These are phyloP conservation scores for Aspergillus sp. DNA, from an alignment of 2,329 filamentous ascomycete species.

Conservation along the genomic window DNA sequence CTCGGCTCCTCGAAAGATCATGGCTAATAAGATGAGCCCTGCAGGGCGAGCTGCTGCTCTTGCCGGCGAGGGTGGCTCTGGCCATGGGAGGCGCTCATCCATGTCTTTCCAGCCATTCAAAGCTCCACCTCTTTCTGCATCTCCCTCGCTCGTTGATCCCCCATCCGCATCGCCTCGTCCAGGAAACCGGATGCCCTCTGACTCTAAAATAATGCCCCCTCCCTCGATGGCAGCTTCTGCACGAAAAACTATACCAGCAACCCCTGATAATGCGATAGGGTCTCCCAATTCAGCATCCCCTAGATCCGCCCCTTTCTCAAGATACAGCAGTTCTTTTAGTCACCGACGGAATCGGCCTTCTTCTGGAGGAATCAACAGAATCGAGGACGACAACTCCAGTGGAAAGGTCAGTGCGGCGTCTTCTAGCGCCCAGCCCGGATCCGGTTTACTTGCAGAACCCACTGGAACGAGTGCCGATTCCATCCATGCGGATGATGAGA, in stretches of 20 bases:
- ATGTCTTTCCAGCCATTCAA: slow-evolving; percentile 96
- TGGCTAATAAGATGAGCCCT: slow-evolving; percentile 27
- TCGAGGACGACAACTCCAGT: slow-evolving; percentile 56
- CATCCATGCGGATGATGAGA: slow-evolving; percentile 79
- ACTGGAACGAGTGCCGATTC: slow-evolving; percentile 59
- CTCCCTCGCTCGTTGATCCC: slow-evolving; percentile 58
- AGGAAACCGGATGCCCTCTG: slow-evolving; percentile 38
- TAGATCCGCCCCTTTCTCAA: slow-evolving; percentile 68
- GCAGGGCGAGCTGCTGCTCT: slow-evolving; percentile 27
- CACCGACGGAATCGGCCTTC: slow-evolving; percentile 76
- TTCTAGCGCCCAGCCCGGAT: slow-evolving; percentile 62
- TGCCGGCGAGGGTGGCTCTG: slow-evolving; percentile 43
- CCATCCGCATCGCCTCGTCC: slow-evolving; percentile 51
- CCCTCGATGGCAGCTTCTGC: slow-evolving; percentile 33
- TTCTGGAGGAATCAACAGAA: slow-evolving; percentile 62
- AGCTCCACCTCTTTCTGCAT: slow-evolving; percentile 87
- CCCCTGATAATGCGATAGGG: slow-evolving; percentile 58
- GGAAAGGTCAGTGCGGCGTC: slow-evolving; percentile 48
- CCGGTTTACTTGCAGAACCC: slow-evolving; percentile 69
- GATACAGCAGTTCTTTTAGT: slow-evolving; percentile 92
- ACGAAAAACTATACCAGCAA: slow-evolving; percentile 46
- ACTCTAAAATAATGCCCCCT: slow-evolving; percentile 35
- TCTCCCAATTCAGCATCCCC: slow-evolving; percentile 71
- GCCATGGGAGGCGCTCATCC: slow-evolving; percentile 65
- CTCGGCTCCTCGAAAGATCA: slow-evolving; percentile 47